Conservation (phyloP, 768 basidiomycete species). For the Auricularia sp. region DNA sequence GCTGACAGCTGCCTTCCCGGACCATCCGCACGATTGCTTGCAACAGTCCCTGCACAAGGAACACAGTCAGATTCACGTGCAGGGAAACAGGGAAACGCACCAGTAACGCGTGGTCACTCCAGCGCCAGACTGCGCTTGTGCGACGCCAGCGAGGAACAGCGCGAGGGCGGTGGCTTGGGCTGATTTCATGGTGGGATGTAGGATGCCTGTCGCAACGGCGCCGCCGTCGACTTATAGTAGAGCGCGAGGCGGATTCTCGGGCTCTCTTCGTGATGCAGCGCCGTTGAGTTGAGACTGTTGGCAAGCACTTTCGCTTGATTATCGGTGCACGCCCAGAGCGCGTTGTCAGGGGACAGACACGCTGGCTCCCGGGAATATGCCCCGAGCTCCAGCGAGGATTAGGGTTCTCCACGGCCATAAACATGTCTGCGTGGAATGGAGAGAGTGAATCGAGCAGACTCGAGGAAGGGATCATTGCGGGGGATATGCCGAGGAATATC, state of each 20-base stretch:
- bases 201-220: neutral
- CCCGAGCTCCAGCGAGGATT: too few species aligned
- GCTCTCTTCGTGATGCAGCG: neutral
- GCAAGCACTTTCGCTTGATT: neutral
- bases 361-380: too few species aligned
- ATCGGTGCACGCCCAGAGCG: neutral
- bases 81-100: constrained; percentile 1
- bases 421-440: too few species aligned
- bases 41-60: constrained; percentile 11
- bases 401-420: too few species aligned
- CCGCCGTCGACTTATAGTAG: neutral
- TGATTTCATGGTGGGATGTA: neutral
- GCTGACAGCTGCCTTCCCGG: constrained; percentile 10
- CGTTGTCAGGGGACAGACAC: too few species aligned
- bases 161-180: neutral
- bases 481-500: too few species aligned
- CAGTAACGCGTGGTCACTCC: constrained; percentile 12
- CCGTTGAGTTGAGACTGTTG: neutral
- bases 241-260: neutral
- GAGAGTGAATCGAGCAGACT: too few species aligned
- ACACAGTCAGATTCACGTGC: neutral
- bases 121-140: constrained; percentile 8
- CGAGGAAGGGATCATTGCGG: too few species aligned
- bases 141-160: neutral
- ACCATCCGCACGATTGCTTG: constrained; percentile 13